Evolutionary conservation across 2,329 filamentous ascomycete genomes (phyloP).

Genomic region (Colletotrichum australisinense): DNA sequence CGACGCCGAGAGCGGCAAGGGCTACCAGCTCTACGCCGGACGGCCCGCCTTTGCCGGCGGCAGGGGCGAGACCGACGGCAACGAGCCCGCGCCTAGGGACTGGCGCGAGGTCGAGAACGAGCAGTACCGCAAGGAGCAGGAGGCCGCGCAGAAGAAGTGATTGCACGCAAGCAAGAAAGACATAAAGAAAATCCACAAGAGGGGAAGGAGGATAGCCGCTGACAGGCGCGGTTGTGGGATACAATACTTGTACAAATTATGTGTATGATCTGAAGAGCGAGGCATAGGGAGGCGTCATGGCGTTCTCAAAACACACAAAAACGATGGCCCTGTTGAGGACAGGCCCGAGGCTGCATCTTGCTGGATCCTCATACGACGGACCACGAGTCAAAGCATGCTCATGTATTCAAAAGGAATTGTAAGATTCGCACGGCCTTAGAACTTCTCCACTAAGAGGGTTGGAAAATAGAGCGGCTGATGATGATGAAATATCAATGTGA

Average conservation of each 20-base stretch:
- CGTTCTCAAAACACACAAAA: conserved; percentile 16
- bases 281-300: conserved; percentile 33
- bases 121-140: conserved; percentile 60
- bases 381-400: background rate
- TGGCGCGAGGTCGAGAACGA: conserved; percentile 76
- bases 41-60: conserved; percentile 74
- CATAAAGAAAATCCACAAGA: background rate
- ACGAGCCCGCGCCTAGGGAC: conserved; percentile 70
- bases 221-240: background rate
- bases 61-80: conserved; percentile 75
- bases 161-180: conserved; percentile 12
- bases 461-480: background rate
- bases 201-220: background rate
- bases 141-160: conserved; percentile 40
- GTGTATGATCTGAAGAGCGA: conserved; percentile 33
- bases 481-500: background rate
- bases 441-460: background rate
- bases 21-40: conserved; percentile 83
- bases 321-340: background rate
- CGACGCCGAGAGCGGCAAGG: conserved; percentile 68
- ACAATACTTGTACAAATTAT: conserved; percentile 26
- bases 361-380: background rate
- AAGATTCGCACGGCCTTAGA: background rate
- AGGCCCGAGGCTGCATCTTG: background rate
- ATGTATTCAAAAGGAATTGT: background rate